Evolutionary conservation across 208 protist species (phyloP).

Genomic region (Tritrichomonas musculus): DNA sequence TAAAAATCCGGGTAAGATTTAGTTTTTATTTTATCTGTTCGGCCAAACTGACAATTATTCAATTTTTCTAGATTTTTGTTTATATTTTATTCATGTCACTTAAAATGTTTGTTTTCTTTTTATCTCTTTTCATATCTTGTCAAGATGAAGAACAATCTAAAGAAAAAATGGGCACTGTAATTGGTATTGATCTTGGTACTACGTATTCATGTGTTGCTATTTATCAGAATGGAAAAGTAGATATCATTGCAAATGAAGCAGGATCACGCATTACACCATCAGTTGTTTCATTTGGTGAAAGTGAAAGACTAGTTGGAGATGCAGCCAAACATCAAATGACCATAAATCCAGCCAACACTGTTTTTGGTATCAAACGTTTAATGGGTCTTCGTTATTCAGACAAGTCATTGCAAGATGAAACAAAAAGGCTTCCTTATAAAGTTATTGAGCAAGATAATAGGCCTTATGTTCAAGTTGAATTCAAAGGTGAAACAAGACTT

Average conservation of each 20-base stretch:
- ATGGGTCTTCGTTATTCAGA: constrained; percentile 83
- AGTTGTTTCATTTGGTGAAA: constrained; percentile 75
- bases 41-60: too few relatives aligned
- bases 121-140: too few relatives aligned
- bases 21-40: too few relatives aligned
- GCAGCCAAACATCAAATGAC: constrained; percentile 76
- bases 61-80: too few relatives aligned
- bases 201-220: constrained; percentile 70
- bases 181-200: constrained; percentile 69
- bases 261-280: too few relatives aligned
- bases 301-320: constrained; percentile 70
- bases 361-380: constrained; percentile 74
- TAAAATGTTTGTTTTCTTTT: too few relatives aligned
- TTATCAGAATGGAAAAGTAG: constrained; percentile 61
- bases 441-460: constrained; percentile 60
- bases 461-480: constrained; percentile 63
- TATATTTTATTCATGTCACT: too few relatives aligned
- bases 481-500: constrained; percentile 45
- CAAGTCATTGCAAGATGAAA: constrained; percentile 74
- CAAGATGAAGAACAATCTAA: too few relatives aligned
- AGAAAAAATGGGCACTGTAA: too few relatives aligned
- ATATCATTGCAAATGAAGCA: constrained; percentile 69
- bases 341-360: constrained; percentile 72
- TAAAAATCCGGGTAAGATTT: too few relatives aligned
- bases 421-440: constrained; percentile 90